Percentiles rank a stretch among this genome's conserved stretches.
Conservation (phyloP, 805 yeast species). For the Yarrowia sp. region DNA sequence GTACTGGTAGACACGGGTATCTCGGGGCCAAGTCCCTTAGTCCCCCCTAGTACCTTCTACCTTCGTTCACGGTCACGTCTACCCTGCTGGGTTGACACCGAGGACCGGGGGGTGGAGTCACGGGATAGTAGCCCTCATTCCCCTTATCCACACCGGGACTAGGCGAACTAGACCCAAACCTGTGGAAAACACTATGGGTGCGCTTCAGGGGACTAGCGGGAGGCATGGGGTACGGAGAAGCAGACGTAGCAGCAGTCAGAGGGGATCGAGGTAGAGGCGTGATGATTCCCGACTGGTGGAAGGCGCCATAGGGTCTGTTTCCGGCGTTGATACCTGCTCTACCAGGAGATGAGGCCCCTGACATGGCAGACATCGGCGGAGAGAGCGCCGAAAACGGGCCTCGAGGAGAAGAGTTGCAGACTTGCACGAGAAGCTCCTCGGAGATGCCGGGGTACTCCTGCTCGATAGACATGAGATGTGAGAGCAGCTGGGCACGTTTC, state of each 20-base stretch:
- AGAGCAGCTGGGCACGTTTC: constrained; percentile 19
- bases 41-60: no score
- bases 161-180: background rate
- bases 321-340: constrained; percentile 18
- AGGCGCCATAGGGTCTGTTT: constrained; percentile 22
- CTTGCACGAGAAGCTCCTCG: constrained; percentile 20
- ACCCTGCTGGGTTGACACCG: constrained; percentile 21
- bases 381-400: constrained; percentile 25
- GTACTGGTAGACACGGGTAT: no score
- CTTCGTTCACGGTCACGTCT: background rate
- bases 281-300: constrained; percentile 23
- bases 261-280: constrained; percentile 5
- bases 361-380: constrained; percentile 6
- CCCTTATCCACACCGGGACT: background rate
- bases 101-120: constrained; percentile 32
- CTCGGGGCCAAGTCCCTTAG: no score
- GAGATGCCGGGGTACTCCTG: constrained; percentile 36
- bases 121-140: constrained; percentile 15
- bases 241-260: background rate
- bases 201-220: constrained; percentile 3
- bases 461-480: constrained; percentile 26
- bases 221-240: background rate
- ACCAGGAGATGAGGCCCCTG: constrained; percentile 13
- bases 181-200: constrained; percentile 1
- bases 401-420: constrained; percentile 9